A percentile compares a stretch with the other conserved stretches of the same genome.
These are phyloP conservation scores for Bidens hawaiensis DNA, from an alignment of 140 eudicot genomes.

Conservation along the genomic window DNA sequence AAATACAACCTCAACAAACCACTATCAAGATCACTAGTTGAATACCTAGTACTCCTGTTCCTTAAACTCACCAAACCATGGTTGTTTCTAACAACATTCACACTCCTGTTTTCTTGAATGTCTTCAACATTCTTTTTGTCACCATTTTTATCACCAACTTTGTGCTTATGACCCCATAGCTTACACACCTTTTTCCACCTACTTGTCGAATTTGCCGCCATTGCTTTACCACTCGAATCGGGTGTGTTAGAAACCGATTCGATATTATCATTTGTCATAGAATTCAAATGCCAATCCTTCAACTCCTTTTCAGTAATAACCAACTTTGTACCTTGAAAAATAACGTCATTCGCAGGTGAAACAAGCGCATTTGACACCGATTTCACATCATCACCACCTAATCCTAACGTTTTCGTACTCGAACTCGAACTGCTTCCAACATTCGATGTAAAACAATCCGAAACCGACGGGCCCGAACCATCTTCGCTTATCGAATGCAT, in stretches of 20 bases:
- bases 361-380: conserved; percentile 31
- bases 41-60: conserved; percentile 39
- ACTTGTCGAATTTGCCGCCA: conserved; percentile 23
- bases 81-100: conserved; percentile 46
- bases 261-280: conserved; percentile 38
- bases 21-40: conserved; percentile 48
- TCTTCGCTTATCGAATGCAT: conserved; percentile 64
- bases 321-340: conserved; percentile 51
- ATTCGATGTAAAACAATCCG: conserved; percentile 52
- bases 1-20: conserved; percentile 64
- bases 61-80: conserved; percentile 42
- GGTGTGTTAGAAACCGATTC: conserved; percentile 32
- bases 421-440: conserved; percentile 79
- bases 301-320: conserved; percentile 83
- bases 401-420: conserved; percentile 33
- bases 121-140: conserved; percentile 36
- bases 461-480: conserved; percentile 53
- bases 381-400: conserved; percentile 42
- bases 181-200: conserved; percentile 71
- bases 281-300: conserved; percentile 78
- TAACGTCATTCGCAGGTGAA: conserved; percentile 53
- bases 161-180: conserved; percentile 53
- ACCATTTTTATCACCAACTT: conserved; percentile 12
- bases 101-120: conserved; percentile 16
- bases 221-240: conserved; percentile 16